Evolutionary conservation across 2,329 filamentous ascomycete species (phyloP), one percentile per base, ranked within the genome.

Genomic region (Fusarium chlamydosporum): DNA sequence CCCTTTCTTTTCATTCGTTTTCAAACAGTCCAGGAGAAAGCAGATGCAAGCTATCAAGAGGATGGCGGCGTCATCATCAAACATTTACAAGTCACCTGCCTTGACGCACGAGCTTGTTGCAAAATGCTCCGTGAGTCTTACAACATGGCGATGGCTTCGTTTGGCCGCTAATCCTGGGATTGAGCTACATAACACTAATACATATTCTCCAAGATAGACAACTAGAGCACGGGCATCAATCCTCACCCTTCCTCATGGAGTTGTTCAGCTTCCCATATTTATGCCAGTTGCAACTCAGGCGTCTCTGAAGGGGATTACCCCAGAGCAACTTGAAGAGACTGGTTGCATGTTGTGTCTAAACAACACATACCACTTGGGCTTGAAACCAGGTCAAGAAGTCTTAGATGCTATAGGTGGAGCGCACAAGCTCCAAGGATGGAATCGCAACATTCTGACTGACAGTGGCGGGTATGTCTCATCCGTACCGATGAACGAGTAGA

Each of bases 281-380:
- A 99, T 99, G 96, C 96, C 96, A 16, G 96, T 99, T 42, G 96
- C 96, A 31, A 99, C 96, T 1, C 96, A 99, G 80, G 96, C 93
- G 1, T 97, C 95, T 1, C 85, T 99, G 38, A 99, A 99, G 78
- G 96, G 96, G 42, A 82, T 99, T 57, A 98, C 96, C 1, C 94
- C 95, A 2, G 91, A 95, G 70, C 96, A 99, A 76, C 85, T 99
- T 4, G 94, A 96, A 74, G 90, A 93, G 55, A 96, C 94, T 1
- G 89, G 92, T 42, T 99, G 96, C 76, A 89, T 92, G 61, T 82
- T 99, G 41, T 99, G 96, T 79, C 83, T 99, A 69, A 99, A 99
- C 82, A 99, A 99, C 81, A 99, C 96, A 13, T 99, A 99, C 77
- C 96, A 99, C 78, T 83, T 99, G 64, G 96, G 96, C 11, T 83